A percentile compares a stretch with the other conserved stretches of the same genome.
Conservation (phyloP, 2,329 filamentous ascomycete genomes). For the Grosmannia clavigera region DNA sequence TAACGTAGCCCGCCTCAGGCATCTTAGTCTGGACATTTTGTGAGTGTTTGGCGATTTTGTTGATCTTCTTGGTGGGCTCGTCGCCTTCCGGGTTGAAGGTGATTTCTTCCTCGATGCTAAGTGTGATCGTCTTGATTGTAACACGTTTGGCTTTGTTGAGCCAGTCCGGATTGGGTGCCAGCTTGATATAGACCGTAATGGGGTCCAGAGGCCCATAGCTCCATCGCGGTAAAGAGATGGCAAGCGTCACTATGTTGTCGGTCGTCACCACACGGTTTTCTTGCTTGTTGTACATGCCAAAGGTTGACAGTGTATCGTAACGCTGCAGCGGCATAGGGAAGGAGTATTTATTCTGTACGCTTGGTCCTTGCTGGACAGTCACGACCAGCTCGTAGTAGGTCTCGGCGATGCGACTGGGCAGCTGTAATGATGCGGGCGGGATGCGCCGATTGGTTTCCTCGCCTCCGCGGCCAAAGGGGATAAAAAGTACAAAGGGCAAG, state of each 20-base stretch:
- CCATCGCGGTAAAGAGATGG: slow-evolving; percentile 87
- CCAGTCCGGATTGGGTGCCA: slow-evolving; percentile 88
- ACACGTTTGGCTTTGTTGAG: slow-evolving; percentile 81
- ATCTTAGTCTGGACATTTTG: slow-evolving; percentile 73
- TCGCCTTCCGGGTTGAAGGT: slow-evolving; percentile 98
- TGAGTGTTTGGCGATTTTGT: slow-evolving; percentile 72
- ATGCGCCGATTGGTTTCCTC: slow-evolving; percentile 83
- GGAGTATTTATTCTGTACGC: slow-evolving; percentile 76
- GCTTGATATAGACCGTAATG: slow-evolving; percentile 89
- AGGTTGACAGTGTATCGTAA: slow-evolving; percentile 94
- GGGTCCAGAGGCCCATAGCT: slow-evolving; percentile 93
- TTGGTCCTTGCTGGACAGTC: slow-evolving; percentile 81
- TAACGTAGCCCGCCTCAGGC: slow-evolving; percentile 84
- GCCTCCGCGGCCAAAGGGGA: slow-evolving; percentile 83
- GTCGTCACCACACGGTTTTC: slow-evolving; percentile 76
- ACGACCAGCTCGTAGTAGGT: slow-evolving; percentile 96
- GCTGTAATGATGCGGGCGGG: slow-evolving; percentile 80
- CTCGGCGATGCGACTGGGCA: slow-evolving; percentile 88
- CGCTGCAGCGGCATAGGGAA: slow-evolving; percentile 85
- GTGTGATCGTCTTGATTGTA: slow-evolving; percentile 85
- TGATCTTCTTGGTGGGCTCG: slow-evolving; percentile 81
- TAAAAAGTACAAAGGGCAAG: slow-evolving; percentile 91
- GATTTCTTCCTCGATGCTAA: slow-evolving; percentile 92
- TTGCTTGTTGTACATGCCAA: slow-evolving; percentile 98
- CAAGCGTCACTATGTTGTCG: slow-evolving; percentile 83